Evolutionary conservation across 2,329 filamentous ascomycete species (phyloP).

Genomic region (Dichotomopilus funicola): DNA sequence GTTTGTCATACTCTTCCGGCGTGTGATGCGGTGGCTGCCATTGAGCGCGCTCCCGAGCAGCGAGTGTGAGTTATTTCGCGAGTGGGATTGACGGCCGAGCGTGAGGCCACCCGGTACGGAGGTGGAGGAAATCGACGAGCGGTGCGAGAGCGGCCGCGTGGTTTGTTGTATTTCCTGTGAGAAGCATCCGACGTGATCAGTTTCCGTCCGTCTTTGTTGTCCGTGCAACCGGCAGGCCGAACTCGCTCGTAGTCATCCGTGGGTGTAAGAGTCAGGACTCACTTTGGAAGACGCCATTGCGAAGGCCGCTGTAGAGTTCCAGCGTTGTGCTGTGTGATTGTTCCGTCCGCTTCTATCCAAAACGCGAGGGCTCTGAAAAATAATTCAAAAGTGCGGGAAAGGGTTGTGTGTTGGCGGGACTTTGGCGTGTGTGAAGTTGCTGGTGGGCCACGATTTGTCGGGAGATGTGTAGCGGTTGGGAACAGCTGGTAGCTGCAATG

Average conservation of each 20-base stretch:
- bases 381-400: constrained; percentile 1
- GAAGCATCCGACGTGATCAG: constrained; percentile 31
- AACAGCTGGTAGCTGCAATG: constrained; percentile 17
- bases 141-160: constrained; percentile 61
- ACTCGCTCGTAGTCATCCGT: constrained; percentile 2
- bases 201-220: constrained; percentile 25
- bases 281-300: constrained; percentile 31
- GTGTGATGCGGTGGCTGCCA: constrained; percentile 76
- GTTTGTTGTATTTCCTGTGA: constrained; percentile 57
- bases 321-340: constrained; percentile 16
- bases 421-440: constrained; percentile 4
- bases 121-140: constrained; percentile 52
- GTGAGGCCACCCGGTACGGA: constrained; percentile 52
- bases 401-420: constrained; percentile 1
- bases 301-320: constrained; percentile 14
- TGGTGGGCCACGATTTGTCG: constrained; percentile 10
- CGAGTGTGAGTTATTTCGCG: constrained; percentile 75
- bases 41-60: constrained; percentile 72
- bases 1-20: constrained; percentile 87
- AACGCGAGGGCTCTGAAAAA: constrained; percentile 13
- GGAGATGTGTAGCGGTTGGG: constrained; percentile 16
- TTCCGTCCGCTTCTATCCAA: constrained; percentile 17
- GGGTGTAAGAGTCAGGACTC: constrained; percentile 12
- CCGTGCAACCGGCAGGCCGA: constrained; percentile 22
- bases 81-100: constrained; percentile 54